phyloP scores from a whole-genome alignment of 306 rosid genomes.

The Cicer chorassanicum region DNA sequence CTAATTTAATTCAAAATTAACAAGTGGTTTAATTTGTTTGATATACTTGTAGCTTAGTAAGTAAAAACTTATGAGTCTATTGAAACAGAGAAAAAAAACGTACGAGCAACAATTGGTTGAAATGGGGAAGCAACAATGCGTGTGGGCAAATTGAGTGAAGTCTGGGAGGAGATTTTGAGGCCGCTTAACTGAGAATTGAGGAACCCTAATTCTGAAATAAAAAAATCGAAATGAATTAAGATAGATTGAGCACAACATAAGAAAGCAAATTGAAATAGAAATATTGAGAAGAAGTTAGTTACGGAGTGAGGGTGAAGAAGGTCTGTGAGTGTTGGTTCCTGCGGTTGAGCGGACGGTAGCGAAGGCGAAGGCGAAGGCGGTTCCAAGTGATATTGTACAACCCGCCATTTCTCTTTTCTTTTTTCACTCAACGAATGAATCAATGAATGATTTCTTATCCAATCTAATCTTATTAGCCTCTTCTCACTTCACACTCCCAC shows the following conservation, averaged over 20 bases:
- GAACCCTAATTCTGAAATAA: slow-evolving; percentile 59
- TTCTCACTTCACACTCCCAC: too few relatives aligned
- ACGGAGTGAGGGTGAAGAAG: slow-evolving; percentile 11
- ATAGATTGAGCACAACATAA: neutral
- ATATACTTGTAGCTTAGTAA: too few relatives aligned
- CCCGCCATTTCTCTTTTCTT: neutral
- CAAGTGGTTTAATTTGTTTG: too few relatives aligned
- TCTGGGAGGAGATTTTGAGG: slow-evolving; percentile 59
- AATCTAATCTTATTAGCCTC: neutral
- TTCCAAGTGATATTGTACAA: slow-evolving; percentile 27
- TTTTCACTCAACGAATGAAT: neutral
- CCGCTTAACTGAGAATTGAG: slow-evolving; percentile 73
- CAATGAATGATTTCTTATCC: slow-evolving; percentile 1
- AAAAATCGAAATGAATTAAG: neutral
- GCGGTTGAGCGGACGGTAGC: slow-evolving; percentile 4
- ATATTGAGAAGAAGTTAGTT: neutral
- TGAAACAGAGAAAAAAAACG: neutral
- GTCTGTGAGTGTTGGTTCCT: neutral
- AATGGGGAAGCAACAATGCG: slow-evolving; percentile 43
- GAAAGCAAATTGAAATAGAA: neutral
- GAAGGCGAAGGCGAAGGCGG: neutral
- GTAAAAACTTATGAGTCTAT: too few relatives aligned
- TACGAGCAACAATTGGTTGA: slow-evolving; percentile 71
- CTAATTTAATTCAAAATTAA: too few relatives aligned
- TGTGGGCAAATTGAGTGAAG: slow-evolving; percentile 37